These are phyloP conservation scores for Lumnitzera littorea DNA, from an alignment of 345 rosid genomes.

Conservation along the genomic window DNA sequence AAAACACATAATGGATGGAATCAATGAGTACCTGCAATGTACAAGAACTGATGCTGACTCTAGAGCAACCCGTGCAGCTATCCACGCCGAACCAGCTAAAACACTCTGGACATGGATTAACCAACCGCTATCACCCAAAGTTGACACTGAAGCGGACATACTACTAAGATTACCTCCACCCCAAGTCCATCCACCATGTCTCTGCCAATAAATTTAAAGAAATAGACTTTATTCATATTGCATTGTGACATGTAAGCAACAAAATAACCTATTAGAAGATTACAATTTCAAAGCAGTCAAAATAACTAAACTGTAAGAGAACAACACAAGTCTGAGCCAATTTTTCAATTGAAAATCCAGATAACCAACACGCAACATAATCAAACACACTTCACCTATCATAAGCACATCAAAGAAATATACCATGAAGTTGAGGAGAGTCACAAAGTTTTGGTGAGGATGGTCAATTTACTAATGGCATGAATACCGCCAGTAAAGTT, in stretches of 20 bases:
- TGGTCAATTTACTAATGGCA: no score
- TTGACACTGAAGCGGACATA: slow-evolving; percentile 99
- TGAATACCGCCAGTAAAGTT: no score
- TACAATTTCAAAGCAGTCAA: no score
- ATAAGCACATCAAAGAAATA: no score
- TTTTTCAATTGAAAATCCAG: no score
- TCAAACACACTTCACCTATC: no score
- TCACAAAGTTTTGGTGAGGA: no score
- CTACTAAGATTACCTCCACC: slow-evolving; percentile 98
- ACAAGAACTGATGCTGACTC: slow-evolving; percentile 97
- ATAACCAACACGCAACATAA: no score
- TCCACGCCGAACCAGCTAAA: slow-evolving; percentile 99
- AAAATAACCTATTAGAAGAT: no score
- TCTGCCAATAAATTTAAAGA: slow-evolving; percentile 42
- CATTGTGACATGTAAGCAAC: not conserved
- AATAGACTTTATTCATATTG: slow-evolving; percentile 7
- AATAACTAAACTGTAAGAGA: no score
- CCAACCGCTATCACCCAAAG: slow-evolving; percentile 98
- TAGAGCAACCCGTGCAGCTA: slow-evolving; percentile 84
- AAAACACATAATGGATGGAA: slow-evolving; percentile 1
- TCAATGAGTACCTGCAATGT: slow-evolving; percentile 71
- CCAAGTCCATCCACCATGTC: slow-evolving; percentile 99
- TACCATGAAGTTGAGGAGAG: no score
- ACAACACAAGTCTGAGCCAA: no score
- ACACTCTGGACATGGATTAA: slow-evolving; percentile 89